Percentiles rank a stretch among this genome's conserved stretches.
These are phyloP conservation scores for Drosera spatulata DNA, from an alignment of 179 eudicot species.

Conservation along the genomic window DNA sequence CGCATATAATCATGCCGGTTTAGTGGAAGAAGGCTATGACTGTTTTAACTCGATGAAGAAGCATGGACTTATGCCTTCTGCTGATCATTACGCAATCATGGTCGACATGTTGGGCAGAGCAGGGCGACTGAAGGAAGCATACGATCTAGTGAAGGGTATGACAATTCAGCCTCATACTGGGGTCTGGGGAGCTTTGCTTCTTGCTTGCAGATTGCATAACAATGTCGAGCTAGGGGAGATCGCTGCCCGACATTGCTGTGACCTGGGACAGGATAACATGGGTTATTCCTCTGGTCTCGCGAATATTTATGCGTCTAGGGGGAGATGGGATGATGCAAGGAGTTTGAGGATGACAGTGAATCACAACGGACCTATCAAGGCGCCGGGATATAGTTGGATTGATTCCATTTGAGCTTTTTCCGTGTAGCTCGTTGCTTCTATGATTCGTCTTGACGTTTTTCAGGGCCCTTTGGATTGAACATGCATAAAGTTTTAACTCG, in stretches of 20 bases:
- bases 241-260: slow-evolving; percentile 71
- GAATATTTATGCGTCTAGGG: slow-evolving; percentile 54
- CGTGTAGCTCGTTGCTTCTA: too few relatives aligned
- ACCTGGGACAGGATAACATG: slow-evolving; percentile 43
- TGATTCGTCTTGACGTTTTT: too few relatives aligned
- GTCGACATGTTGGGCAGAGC: slow-evolving; percentile 77
- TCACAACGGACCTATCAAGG: slow-evolving; percentile 24
- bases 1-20: slow-evolving; percentile 71
- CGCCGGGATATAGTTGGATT: slow-evolving; percentile 76
- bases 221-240: slow-evolving; percentile 66
- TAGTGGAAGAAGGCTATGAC: slow-evolving; percentile 69
- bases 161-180: slow-evolving; percentile 72
- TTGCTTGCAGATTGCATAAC: slow-evolving; percentile 62
- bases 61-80: slow-evolving; percentile 47
- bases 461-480: too few relatives aligned
- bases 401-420: slow-evolving; percentile 9
- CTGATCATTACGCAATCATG: slow-evolving; percentile 71
- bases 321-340: slow-evolving; percentile 76
- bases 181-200: slow-evolving; percentile 92
- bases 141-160: slow-evolving; percentile 64
- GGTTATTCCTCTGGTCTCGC: slow-evolving; percentile 70
- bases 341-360: slow-evolving; percentile 32
- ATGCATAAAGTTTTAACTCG: too few relatives aligned
- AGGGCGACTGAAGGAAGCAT: slow-evolving; percentile 65
- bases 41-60: slow-evolving; percentile 55